These are phyloP conservation scores for Epithele typhae DNA, from an alignment of 768 basidiomycete genomes.

Conservation along the genomic window DNA sequence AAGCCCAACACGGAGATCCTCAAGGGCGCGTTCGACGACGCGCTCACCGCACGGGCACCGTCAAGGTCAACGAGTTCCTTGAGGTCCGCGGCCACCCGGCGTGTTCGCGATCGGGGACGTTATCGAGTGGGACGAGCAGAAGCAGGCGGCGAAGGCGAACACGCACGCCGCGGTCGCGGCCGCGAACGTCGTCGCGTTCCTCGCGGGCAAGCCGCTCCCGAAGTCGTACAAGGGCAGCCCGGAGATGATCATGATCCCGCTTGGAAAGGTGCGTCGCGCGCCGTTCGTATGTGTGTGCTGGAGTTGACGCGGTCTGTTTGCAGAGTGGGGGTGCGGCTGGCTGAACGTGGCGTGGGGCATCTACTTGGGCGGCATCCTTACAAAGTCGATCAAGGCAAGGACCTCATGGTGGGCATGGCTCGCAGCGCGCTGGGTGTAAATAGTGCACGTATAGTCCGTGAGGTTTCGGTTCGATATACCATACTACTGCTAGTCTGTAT, in stretches of 20 bases:
- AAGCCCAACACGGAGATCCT: slow-evolving; percentile 55
- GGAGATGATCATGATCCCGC: slow-evolving; percentile 52
- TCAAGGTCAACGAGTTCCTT: slow-evolving; percentile 54
- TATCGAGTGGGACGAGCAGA: slow-evolving; percentile 60
- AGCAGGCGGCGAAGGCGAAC: slow-evolving; percentile 45
- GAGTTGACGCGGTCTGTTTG: background rate
- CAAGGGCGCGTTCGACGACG: slow-evolving; percentile 31
- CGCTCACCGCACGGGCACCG: slow-evolving; percentile 35
- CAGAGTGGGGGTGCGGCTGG: slow-evolving; percentile 27
- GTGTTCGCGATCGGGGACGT: slow-evolving; percentile 68
- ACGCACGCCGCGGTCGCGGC: slow-evolving; percentile 42
- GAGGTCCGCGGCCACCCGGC: slow-evolving; percentile 47
- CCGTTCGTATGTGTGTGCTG: background rate
- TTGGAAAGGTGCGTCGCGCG: slow-evolving; percentile 41
- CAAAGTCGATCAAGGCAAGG: slow-evolving; percentile 25
- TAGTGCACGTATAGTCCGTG: background rate
- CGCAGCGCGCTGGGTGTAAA: slow-evolving; percentile 10
- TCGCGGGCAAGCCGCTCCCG: slow-evolving; percentile 32
- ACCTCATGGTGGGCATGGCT: slow-evolving; percentile 17
- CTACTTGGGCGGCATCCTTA: slow-evolving; percentile 23
- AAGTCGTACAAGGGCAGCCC: slow-evolving; percentile 44
- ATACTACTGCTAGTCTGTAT: background rate
- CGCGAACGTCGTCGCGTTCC: slow-evolving; percentile 44
- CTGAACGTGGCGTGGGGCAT: slow-evolving; percentile 27
- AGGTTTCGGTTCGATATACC: background rate